Base-by-base conservation (phyloP, 495 filamentous ascomycete species). In the Ramalina intermedia region DNA sequence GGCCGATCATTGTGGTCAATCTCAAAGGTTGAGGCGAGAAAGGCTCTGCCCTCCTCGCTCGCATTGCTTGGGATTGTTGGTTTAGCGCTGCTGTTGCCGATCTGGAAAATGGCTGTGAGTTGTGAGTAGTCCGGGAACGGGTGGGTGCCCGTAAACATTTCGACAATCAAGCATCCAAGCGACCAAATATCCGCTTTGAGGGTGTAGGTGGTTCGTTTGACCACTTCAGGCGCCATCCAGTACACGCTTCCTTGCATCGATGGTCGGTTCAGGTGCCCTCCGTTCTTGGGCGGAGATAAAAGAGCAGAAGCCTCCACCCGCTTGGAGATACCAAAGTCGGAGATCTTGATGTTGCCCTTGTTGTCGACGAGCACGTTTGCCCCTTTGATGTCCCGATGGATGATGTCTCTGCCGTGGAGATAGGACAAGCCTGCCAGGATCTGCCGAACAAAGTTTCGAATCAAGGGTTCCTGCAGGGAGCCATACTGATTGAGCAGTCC, bases 131-230 rank as follows among this genome's bases (percentile, higher is more conserved):
- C 89, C 0, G 91, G 91, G 75, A 95, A 96, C 13, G 91, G 91
- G 61, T 99, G 91, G 26, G 77, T 81, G 37, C 91, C 91, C 14
- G 89, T 96, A 69, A 99, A 93, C 91, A 99, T 99, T 66, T 99
- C 91, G 24, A 99, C 91, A 41, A 99, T 84, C 17, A 99, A 69
- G 64, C 91, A 99, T 20, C 91, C 91, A 33, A 99, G 73, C 47
- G 86, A 93, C 91, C 91, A 99, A 60, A 99, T 96, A 62, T 99
- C 91, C n/a, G 93, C 91, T 67, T 99, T 99, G 61, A 90, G 87
- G 0, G 91, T 96, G 63, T 99, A 95, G 0, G 87, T 85, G 1
- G 90, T 96, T 65, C 96, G 91, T 52, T 87, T 88, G 46, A 99
- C 93, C 27, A 99, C 91, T 66, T 99, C 91, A 24, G 91, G 91